Evolutionary conservation across 352 stramenopile genomes (phyloP), one percentile per base, ranked within the genome.

Genomic region (Elongisporangium prolatum): DNA sequence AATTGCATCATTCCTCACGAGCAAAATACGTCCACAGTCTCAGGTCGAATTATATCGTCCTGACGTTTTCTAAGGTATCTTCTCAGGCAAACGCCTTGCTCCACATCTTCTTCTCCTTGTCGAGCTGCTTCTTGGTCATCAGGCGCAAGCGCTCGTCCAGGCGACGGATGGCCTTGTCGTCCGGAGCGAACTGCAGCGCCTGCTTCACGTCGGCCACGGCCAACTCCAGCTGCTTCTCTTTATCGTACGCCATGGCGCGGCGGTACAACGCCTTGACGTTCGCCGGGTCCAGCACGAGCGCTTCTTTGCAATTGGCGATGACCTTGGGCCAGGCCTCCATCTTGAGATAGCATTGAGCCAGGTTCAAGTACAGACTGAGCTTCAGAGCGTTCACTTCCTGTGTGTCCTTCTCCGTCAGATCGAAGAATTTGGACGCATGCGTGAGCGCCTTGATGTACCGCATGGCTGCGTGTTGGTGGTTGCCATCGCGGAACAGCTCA

Each of bases 271-370:
- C 89, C 75, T 97, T 97, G 48, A 81, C 71, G 50, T 85, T 96
- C 60, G 64, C 68, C 8, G 72, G 56, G 38, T 97, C 88, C 9
- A 95, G 34, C 50, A 71, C 67, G 40, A 97, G 57, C 37, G 87
- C 89, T 44, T 95, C 81, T n/a, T 90, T 79, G 66, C 82, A 93
- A 66, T 96, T 91, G n/a, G 83, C 69, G 20, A 91, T 76, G 24
- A 78, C 86, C 69, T 95, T 92, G 40, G 71, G 48, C 69, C 84
- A 97, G 60, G 82, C 84, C 58, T 98, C 89, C 64, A 98, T 73
- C 76, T 98, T 98, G 25, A 98, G 69, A 68, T 96, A 97, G 73
- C 90, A 98, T 67, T 96, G 86, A 38, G 89, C 86, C 21, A 98
- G 67, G 71, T 98, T 98, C 57, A 98, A 64, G 63, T 97, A 93